Base-by-base conservation (phyloP, 2,329 filamentous ascomycete species). In the Fusarium algeriense region DNA sequence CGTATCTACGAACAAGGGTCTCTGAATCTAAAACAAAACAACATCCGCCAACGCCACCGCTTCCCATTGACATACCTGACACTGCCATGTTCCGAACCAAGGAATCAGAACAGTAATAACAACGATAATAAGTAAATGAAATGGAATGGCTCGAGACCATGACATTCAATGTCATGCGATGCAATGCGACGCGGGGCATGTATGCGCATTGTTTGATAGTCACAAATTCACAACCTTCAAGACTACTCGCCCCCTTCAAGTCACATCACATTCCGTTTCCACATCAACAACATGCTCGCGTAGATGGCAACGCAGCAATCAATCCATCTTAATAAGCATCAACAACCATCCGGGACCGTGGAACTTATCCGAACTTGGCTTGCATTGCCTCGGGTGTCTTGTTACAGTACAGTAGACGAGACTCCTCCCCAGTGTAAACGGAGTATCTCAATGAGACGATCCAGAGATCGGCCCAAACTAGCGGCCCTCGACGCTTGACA, bases 1-100 rank as follows among this genome's bases (percentile, higher is more conserved):
- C 53, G 5, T 38, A 9, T 26, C 28, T 50, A 20, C n/a, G 28
- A 26, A 46, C 55, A 48, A 54, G 54, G 63, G 40, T 62, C 15
- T 62, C 17, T 20, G 40, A 52, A 61, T 56, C 69, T 70, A 62
- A 72, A 70, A 70, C 69, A 72, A 71, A 70, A 69, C 55, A 71
- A 55, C 55, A 53, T n/a, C 59, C 43, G 48, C 34, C 68, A 56
- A 48, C 59, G 69, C 64, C 69, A 71, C 69, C 55, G 65, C 55
- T 41, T 35, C 63, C 50, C 35, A 23, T 52, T 48, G 50, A 44
- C 62, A 63, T 63, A 58, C 63, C 67, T 69, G 68, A 70, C 57
- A 69, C 48, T 57, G 44, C 37, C 34, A 50, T 20, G 44, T 68
- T 57, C 28, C 38, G 40, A 46, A 48, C 44, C 46, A 52, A 52